Evolutionary conservation across 106 monocot species (phyloP).

Genomic region (Narthecium ossifragum): DNA sequence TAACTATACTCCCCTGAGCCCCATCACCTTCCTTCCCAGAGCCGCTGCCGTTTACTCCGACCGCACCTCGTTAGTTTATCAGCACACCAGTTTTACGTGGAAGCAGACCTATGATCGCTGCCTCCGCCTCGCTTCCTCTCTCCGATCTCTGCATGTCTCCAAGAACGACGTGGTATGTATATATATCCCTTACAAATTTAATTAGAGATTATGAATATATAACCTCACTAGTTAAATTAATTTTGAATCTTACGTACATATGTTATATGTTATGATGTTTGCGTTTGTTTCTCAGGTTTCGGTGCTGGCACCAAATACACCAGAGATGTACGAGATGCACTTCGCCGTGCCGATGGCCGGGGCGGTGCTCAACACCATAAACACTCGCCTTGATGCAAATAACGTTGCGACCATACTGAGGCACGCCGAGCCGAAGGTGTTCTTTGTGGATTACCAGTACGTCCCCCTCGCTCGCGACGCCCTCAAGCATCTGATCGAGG

Average conservation of each 20-base stretch:
- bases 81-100: background rate
- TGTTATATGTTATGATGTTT: no score
- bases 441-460: constrained; percentile 8
- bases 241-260: no score
- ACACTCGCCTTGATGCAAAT: background rate
- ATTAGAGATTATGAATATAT: no score
- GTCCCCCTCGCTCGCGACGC: constrained; percentile 2
- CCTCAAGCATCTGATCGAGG: background rate
- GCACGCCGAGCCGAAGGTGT: constrained; percentile 1
- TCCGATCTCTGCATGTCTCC: constrained; percentile 3
- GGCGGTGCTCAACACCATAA: constrained; percentile 8
- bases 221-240: no score
- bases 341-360: constrained; percentile 7
- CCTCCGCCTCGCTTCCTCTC: constrained; percentile 4
- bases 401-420: constrained; percentile 5
- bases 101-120: constrained; percentile 4
- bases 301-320: constrained; percentile 1
- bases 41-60: background rate
- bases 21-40: background rate
- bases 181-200: no score
- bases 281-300: no score
- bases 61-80: constrained; percentile 1
- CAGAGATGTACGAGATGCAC: constrained; percentile 7
- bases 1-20: background rate
- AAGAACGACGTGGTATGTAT: constrained; percentile 5